Percentiles rank a stretch among this genome's conserved stretches.
phyloP scores from a whole-genome alignment of 129 eudicot species.

The Ambrosia trifida region DNA sequence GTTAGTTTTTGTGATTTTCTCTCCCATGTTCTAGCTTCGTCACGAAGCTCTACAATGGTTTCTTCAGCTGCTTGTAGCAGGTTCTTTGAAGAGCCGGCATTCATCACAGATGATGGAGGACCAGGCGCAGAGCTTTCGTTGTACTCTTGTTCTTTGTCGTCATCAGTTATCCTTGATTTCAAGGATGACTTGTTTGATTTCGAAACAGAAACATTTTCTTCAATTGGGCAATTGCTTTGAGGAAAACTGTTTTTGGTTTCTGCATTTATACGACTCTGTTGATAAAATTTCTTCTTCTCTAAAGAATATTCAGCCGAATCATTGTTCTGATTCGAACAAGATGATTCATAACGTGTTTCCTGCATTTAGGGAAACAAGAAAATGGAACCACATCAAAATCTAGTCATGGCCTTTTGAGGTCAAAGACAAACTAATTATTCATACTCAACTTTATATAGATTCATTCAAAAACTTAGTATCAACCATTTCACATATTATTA shows the following conservation, averaged over 20 bases:
- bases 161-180: conserved; percentile 36
- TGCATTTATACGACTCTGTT: conserved; percentile 17
- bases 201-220: conserved; percentile 33
- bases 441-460: background rate
- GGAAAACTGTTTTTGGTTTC: conserved; percentile 35
- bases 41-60: conserved; percentile 73
- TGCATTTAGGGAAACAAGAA: conserved; percentile 31
- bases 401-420: background rate
- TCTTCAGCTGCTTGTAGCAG: conserved; percentile 75
- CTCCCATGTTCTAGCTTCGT: conserved; percentile 90
- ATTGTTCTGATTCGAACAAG: conserved; percentile 40
- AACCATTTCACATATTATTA: background rate
- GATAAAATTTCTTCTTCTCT: conserved; percentile 30
- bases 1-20: conserved; percentile 59
- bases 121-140: conserved; percentile 29
- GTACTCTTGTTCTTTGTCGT: conserved; percentile 36
- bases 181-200: conserved; percentile 52
- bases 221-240: conserved; percentile 33
- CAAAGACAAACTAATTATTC: background rate
- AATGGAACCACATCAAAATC: conserved; percentile 9
- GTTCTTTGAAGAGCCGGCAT: conserved; percentile 51
- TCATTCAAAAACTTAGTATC: background rate
- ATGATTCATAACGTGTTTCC: conserved; percentile 52
- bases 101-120: conserved; percentile 34
- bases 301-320: conserved; percentile 42